phyloP scores from a whole-genome alignment of 179 eudicot genomes.

The Spinacia oleracea region DNA sequence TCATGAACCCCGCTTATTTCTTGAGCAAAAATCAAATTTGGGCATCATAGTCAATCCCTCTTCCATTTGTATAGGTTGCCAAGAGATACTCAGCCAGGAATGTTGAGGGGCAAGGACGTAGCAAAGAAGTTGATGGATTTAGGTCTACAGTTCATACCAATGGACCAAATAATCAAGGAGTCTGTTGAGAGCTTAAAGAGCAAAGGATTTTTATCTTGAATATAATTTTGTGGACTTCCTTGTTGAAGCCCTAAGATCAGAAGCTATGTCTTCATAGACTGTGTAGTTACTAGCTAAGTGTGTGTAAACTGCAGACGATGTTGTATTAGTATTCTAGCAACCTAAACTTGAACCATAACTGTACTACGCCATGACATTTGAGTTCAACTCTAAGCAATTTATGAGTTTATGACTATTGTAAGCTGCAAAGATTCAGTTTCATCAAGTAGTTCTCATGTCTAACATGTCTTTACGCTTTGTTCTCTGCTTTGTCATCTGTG shows the following conservation, averaged over 20 bases:
- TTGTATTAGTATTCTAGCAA: neutral
- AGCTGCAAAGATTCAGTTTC: neutral
- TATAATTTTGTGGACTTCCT: neutral
- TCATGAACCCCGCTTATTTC: neutral
- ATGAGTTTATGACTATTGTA: slow-evolving; percentile 2
- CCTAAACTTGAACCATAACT: neutral
- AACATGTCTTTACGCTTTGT: neutral
- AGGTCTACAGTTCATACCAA: slow-evolving; percentile 69
- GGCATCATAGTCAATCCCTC: neutral
- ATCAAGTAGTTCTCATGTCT: neutral
- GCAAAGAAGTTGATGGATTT: slow-evolving; percentile 77
- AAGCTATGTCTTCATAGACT: neutral
- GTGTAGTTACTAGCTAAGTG: neutral
- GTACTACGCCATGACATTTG: neutral
- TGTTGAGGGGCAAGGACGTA: slow-evolving; percentile 62
- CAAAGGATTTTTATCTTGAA: slow-evolving; percentile 71
- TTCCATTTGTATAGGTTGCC: slow-evolving; percentile 56
- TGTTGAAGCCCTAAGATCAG: neutral
- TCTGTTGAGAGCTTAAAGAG: slow-evolving; percentile 75
- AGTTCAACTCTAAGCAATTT: neutral
- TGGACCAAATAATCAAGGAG: slow-evolving; percentile 88
- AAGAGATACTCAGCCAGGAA: slow-evolving; percentile 85
- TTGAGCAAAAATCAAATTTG: neutral
- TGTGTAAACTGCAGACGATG: neutral
- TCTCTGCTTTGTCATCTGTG: neutral